Percentiles rank a stretch among this genome's conserved stretches.
Evolutionary conservation across 306 rosid species (phyloP).

Genomic region (Lathyrus oleraceus): DNA sequence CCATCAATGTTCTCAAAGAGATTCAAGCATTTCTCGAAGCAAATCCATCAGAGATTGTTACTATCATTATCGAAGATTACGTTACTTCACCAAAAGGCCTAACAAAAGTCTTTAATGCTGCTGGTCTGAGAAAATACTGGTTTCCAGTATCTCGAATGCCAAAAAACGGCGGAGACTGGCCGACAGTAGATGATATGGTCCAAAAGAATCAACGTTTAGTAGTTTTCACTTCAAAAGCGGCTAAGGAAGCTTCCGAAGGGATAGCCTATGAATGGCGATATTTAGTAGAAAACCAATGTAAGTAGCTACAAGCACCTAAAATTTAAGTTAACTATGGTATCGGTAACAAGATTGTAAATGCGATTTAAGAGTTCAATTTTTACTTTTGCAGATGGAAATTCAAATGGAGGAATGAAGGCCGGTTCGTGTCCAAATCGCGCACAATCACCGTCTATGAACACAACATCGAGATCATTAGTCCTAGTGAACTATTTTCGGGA

Average conservation of each 20-base stretch:
- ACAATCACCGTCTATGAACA: slow-evolving; percentile 58
- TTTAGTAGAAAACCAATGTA: slow-evolving; percentile 90
- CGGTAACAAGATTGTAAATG: neutral
- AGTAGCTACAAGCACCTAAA: slow-evolving; percentile 26
- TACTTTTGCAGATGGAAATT: slow-evolving; percentile 56
- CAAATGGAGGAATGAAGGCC: slow-evolving; percentile 62
- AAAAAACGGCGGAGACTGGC: slow-evolving; percentile 85
- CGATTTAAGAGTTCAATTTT: slow-evolving; percentile 16
- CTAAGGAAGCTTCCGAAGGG: slow-evolving; percentile 85
- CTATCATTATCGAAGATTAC: slow-evolving; percentile 86
- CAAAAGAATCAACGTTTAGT: slow-evolving; percentile 77
- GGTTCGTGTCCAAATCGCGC: slow-evolving; percentile 71
- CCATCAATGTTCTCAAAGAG: slow-evolving; percentile 74
- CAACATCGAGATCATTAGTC: slow-evolving; percentile 63
- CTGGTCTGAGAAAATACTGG: slow-evolving; percentile 86
- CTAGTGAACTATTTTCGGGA: slow-evolving; percentile 65
- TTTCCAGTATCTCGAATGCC: slow-evolving; percentile 92
- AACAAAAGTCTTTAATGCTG: slow-evolving; percentile 83
- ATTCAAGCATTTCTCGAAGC: slow-evolving; percentile 69
- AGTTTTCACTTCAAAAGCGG: slow-evolving; percentile 79
- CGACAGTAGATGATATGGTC: slow-evolving; percentile 72
- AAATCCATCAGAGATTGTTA: slow-evolving; percentile 81
- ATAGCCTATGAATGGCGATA: slow-evolving; percentile 91
- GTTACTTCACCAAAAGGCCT: slow-evolving; percentile 85
- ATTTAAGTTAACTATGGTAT: neutral